phyloP scores from a whole-genome alignment of 805 yeast species.

The Kockiozyma suomiensis region DNA sequence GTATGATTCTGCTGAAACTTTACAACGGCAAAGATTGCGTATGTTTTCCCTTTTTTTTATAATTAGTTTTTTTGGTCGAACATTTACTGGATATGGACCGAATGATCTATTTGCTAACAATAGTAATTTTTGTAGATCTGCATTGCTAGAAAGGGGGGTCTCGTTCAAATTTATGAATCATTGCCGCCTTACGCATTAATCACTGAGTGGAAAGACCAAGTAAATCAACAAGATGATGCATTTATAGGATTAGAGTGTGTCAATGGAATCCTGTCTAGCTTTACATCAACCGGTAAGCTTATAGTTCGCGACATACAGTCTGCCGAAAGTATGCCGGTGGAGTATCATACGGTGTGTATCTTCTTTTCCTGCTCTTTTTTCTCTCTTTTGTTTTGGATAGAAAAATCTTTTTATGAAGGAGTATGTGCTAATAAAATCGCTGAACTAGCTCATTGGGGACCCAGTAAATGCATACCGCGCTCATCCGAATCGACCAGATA shows the following conservation, averaged over 20 bases:
- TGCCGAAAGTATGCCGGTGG: constrained; percentile 10
- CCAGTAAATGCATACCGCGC: constrained; percentile 53
- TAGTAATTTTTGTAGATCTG: constrained; percentile 28
- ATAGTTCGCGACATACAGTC: constrained; percentile 39
- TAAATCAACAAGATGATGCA: constrained; percentile 21
- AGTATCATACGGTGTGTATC: constrained; percentile 12
- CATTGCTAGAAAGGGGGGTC: constrained; percentile 39
- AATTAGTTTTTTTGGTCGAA: no score
- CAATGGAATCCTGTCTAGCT: constrained; percentile 32
- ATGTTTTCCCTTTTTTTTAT: constrained; percentile 41
- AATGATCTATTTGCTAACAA: no score
- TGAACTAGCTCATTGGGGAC: constrained; percentile 46
- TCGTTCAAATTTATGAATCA: constrained; percentile 32
- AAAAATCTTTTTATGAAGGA: neutral
- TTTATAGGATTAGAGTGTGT: constrained; percentile 34
- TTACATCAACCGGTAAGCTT: constrained; percentile 43
- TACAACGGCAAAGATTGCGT: constrained; percentile 42
- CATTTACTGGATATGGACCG: no score
- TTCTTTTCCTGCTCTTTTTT: no score
- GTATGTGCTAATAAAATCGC: constrained; percentile 23
- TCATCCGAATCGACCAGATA: constrained; percentile 53
- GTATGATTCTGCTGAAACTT: constrained; percentile 22
- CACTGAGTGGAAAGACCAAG: constrained; percentile 24
- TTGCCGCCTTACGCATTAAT: constrained; percentile 30
- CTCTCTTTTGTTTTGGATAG: no score